A percentile compares a stretch with the other conserved stretches of the same genome.
Conservation (phyloP, 2,329 filamentous ascomycete species). For the Colletotrichum tabaci region DNA sequence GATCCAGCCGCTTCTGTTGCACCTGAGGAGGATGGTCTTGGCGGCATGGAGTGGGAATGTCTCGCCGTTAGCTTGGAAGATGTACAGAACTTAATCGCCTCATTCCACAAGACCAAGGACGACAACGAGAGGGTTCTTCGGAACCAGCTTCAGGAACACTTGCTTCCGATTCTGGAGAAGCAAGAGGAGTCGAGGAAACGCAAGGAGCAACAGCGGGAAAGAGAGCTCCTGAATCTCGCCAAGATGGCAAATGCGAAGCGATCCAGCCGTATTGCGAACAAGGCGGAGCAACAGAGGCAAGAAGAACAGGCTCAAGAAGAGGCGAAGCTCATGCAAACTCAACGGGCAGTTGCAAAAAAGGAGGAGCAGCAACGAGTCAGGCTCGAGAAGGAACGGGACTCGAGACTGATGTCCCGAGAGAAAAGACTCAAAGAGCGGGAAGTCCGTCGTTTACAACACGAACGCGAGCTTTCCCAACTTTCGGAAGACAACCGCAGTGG, state of each 20-base stretch:
- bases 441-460: slow-evolving; percentile 83
- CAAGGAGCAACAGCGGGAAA: slow-evolving; percentile 78
- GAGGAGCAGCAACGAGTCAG: slow-evolving; percentile 73
- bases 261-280: slow-evolving; percentile 89
- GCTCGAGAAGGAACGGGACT: slow-evolving; percentile 81
- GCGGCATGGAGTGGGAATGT: slow-evolving; percentile 90
- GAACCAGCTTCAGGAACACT: slow-evolving; percentile 80
- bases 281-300: slow-evolving; percentile 82
- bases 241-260: slow-evolving; percentile 95
- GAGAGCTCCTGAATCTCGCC: slow-evolving; percentile 84
- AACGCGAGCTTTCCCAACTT: slow-evolving; percentile 85
- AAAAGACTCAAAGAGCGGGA: slow-evolving; percentile 90
- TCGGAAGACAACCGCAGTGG: slow-evolving; percentile 81
- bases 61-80: slow-evolving; percentile 86
- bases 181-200: slow-evolving; percentile 81
- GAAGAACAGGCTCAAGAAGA: slow-evolving; percentile 81
- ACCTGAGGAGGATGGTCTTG: slow-evolving; percentile 75
- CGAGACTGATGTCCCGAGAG: slow-evolving; percentile 86
- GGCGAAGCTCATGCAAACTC: slow-evolving; percentile 74
- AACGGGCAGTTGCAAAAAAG: slow-evolving; percentile 77
- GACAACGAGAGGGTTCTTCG: slow-evolving; percentile 86
- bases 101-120: slow-evolving; percentile 83
- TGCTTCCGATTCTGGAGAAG: slow-evolving; percentile 88
- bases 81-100: slow-evolving; percentile 79
- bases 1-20: slow-evolving; percentile 47